phyloP scores from a whole-genome alignment of 2,329 filamentous ascomycete species.

The Tolypocladium sp. region DNA sequence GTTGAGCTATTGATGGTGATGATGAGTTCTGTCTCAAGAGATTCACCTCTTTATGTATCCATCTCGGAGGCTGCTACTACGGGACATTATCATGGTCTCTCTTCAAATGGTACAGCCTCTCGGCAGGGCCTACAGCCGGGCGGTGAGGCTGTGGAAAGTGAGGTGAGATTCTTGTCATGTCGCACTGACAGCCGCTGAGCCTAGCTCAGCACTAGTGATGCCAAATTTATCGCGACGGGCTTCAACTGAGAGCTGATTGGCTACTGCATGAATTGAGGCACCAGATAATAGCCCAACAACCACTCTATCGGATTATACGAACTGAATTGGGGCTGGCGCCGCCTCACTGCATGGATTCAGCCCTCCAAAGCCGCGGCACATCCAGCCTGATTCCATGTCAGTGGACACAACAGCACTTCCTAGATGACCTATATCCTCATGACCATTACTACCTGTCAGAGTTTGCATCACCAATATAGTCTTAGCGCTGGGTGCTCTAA shows the following conservation, averaged over 20 bases:
- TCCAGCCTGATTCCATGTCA: not conserved
- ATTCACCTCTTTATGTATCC: not conserved
- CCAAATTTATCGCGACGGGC: not conserved
- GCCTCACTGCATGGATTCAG: not conserved
- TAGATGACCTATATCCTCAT: not conserved
- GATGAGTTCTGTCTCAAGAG: not conserved
- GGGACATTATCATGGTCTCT: too few relatives aligned
- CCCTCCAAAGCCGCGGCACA: not conserved
- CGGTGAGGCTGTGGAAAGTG: not conserved
- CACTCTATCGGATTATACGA: not conserved
- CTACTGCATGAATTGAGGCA: not conserved
- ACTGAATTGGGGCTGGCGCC: not conserved
- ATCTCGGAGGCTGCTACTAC: not conserved
- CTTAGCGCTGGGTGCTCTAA: too few relatives aligned
- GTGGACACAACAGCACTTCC: not conserved
- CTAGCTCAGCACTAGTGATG: not conserved
- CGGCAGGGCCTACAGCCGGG: not conserved
- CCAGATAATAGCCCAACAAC: not conserved
- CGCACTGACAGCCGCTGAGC: not conserved
- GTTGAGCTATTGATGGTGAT: not conserved
- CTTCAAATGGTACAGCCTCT: not conserved
- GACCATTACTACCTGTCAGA: not conserved
- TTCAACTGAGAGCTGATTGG: not conserved
- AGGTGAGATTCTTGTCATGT: not conserved
- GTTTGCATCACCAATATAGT: not conserved